Base-by-base conservation (phyloP, 2,329 filamentous ascomycete species). In the Elsinoe fawcettii region DNA sequence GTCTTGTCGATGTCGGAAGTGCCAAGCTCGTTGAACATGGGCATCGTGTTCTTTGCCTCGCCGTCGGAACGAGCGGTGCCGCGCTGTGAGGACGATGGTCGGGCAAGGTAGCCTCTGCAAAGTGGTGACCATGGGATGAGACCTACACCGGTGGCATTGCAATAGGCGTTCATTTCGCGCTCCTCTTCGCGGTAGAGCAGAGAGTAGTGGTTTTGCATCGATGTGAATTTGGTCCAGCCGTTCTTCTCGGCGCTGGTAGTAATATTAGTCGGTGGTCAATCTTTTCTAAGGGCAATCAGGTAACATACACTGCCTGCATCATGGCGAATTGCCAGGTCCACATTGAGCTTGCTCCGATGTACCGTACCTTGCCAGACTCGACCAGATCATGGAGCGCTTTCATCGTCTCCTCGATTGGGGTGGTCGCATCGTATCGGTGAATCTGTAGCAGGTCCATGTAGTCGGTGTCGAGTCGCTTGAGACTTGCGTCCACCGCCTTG, bases 151-250 rank as follows among this genome's bases (percentile, higher is more conserved):
- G 73, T 76, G 32, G 72, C 67, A 11, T 72, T 65, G 60, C 77
- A 80, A 49, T 74, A 77, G 16, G 71, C 71, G 58, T 72, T 78
- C 78, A 81, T 81, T 61, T 81, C 78, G 1, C 77, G 69, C 65
- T 81, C 82, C 61, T 86, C 83, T 64, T 87, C 84, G 3, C 84
- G 76, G 66, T 84, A 83, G 2, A 80, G 65, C 0, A 81, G 70
- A 61, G 81, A 82, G 65, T 84, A 77, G 47, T 77, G 75, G 25
- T 80, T 79, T 60, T 84, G 81, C 81, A 84, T 84, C 1, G 71
- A 75, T 60, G 83, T 71, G 63, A 84, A 84, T 65, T 82, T 79
- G 16, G 78, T 80, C 80, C 80, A 84, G 23, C 78, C 76, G 49
- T 81, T 64, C 66, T 75, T 75, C 60, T 81, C 75, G 11, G 82